phyloP scores from a whole-genome alignment of 2,329 filamentous ascomycete genomes.

The Fusarium hostae region DNA sequence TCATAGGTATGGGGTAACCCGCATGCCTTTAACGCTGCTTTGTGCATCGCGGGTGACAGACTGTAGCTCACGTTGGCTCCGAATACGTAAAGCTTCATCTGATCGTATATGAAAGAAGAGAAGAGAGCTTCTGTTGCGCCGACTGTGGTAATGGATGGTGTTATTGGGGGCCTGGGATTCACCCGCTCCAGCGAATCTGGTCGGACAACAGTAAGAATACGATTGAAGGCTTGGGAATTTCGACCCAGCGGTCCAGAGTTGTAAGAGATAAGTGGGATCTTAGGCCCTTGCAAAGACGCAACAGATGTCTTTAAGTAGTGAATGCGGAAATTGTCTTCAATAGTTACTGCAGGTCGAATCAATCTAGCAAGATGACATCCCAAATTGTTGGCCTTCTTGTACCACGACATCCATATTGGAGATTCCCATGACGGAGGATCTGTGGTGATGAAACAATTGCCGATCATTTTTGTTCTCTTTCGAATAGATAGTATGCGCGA shows the following conservation, averaged over 20 bases:
- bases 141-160: constrained; percentile 63
- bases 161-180: constrained; percentile 39
- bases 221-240: constrained; percentile 74
- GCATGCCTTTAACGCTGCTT: constrained; percentile 72
- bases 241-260: constrained; percentile 72
- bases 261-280: constrained; percentile 69
- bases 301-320: constrained; percentile 64
- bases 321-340: constrained; percentile 73
- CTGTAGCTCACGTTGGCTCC: constrained; percentile 79
- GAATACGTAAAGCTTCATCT: constrained; percentile 78
- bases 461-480: constrained; percentile 71
- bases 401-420: constrained; percentile 64
- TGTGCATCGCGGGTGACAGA: constrained; percentile 82
- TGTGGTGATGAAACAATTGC: constrained; percentile 58
- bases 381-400: constrained; percentile 65
- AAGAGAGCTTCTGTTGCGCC: constrained; percentile 74
- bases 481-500: constrained; percentile 60
- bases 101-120: constrained; percentile 72
- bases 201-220: constrained; percentile 68
- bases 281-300: constrained; percentile 52
- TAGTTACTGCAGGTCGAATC: constrained; percentile 64
- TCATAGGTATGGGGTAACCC: constrained; percentile 76
- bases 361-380: constrained; percentile 73
- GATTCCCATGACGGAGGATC: constrained; percentile 66
- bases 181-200: constrained; percentile 51